Base-by-base conservation (phyloP, 805 yeast species). In the Candida manassasensis region DNA sequence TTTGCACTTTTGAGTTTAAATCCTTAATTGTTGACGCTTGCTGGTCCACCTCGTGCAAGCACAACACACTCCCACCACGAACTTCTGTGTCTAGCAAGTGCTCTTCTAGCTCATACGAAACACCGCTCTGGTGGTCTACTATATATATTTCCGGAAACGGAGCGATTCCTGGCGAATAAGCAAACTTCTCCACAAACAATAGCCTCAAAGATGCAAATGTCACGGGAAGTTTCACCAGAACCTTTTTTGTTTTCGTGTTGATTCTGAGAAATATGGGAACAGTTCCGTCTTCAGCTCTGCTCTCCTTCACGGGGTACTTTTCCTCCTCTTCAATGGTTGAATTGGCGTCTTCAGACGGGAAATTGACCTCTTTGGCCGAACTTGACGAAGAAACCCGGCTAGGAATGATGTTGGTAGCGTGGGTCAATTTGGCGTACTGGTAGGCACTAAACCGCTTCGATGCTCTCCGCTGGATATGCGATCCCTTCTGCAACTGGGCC, bases 401-500 rank as follows among this genome's bases (percentile, higher is more conserved):
- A 8, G 27, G 27, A 19, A 49, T 46, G 27, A 24, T 11, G 12
- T 5, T 24, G 12, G 6, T 24, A 6, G 27, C 8, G 41, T 72
- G 77, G 0, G 85, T 67, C 8, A 84, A 67, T 49, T 83, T 84
- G 1, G 94, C 86, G 59, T 81, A 81, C 51, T 90, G 97, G 42
- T 89, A 90, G 0, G 97, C 96, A 4, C 96, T 87, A 53, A 83
- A 90, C 37, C 98, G 68, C 47, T 90, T 82, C 0, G 97, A 89
- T 0, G 97, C 99, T 42, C 96, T 74, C 46, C 99, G 73, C 63
- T 83, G 94, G 21, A 93, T 64, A 3, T 85, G 82, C 32, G 84
- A 85, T 3, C 89, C 86, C 30, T 81, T 79, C 50, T 90, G 96
- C 7, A 90, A 66, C 46, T 84, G 85, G 0, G 79, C 68, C 19